Evolutionary conservation across 1,284 basidiomycete species (phyloP), one percentile per base, ranked within the genome.

Genomic region (Sporisorium graminicola): DNA sequence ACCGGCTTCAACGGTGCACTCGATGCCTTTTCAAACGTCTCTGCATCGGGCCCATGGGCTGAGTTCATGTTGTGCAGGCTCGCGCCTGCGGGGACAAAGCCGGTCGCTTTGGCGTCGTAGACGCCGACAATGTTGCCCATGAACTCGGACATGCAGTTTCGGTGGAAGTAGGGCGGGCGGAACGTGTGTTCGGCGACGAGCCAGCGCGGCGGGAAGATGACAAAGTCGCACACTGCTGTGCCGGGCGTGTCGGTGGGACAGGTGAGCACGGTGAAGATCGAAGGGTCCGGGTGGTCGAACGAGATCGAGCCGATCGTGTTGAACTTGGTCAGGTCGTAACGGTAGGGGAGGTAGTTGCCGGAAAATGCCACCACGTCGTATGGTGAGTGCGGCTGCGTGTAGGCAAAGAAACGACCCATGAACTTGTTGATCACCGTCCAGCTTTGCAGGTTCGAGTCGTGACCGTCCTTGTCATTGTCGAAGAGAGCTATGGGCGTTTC

Each of bases 331-430:
- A 91, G 84, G 37, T 89, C 90, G 80, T 92, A 92, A 83, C 91
- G 91, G 87, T 90, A 92, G 1, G 91, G 91, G 3, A 91, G 88
- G 77, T 92, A 92, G 86, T 90, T 91, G 62, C 61, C 51, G n/a
- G 42, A 60, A 89, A 90, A 91, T 0, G 91, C 90, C 49, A 92
- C 91, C 31, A 92, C 91, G 79, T 92, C 91, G 83, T 91, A 92
- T 0, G 91, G 91, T 1, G 91, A 91, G 81, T 91, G 90, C 50
- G 90, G 88, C 77, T 91, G 91, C 53, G 86, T 86, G 78, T 89
- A 90, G 8, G 86, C 82, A 80, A 89, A 90, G 16, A 91, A 85
- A 80, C 89, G 86, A 7, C 90, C 90, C 65, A 88, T 87, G 26
- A 91, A 87, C 83, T 90, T 90, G 79, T 70, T 78, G n/a, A 63